Conservation (phyloP, 1,139 yeast species). For the Diutina neorugosa region DNA sequence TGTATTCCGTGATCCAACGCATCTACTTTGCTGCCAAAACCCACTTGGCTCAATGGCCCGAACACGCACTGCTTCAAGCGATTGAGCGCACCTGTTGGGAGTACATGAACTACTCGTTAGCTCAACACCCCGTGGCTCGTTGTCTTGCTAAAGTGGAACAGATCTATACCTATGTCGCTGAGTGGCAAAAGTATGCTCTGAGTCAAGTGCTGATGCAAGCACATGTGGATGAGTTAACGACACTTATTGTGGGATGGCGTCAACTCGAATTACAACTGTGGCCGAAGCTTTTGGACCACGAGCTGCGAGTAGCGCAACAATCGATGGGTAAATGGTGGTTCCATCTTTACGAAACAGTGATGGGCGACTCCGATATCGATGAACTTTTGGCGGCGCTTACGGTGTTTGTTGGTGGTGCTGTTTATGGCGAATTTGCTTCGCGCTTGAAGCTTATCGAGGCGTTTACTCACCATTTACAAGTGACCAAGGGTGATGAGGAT, state of each 20-base stretch:
- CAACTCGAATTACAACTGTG: conserved; percentile 76
- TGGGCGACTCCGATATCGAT: conserved; percentile 18
- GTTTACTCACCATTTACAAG: conserved; percentile 39
- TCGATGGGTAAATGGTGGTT: conserved; percentile 83
- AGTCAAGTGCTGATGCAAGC: conserved; percentile 53
- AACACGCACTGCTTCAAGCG: conserved; percentile 77
- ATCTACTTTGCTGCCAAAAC: conserved; percentile 37
- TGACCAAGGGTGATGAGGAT: conserved; percentile 9
- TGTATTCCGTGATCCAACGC: conserved; percentile 6
- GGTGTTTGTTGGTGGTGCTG: conserved; percentile 62
- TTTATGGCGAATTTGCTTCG: conserved; percentile 57
- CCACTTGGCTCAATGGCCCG: conserved; percentile 73
- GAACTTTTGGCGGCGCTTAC: conserved; percentile 57
- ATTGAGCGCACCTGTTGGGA: conserved; percentile 58
- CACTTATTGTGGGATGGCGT: conserved; percentile 81
- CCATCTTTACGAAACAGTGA: conserved; percentile 66
- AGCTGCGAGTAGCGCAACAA: conserved; percentile 46
- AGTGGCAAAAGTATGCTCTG: conserved; percentile 93
- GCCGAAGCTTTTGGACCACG: conserved; percentile 52
- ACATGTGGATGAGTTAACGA: conserved; percentile 47
- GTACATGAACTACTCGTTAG: conserved; percentile 46
- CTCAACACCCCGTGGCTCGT: conserved; percentile 58
- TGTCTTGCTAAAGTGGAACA: conserved; percentile 78
- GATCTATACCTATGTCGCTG: conserved; percentile 66
- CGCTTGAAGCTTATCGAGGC: conserved; percentile 52